A percentile compares a stretch with the other conserved stretches of the same genome.
Conservation (phyloP, 2,329 filamentous ascomycete genomes). For the Lasiodiplodia theobromae region DNA sequence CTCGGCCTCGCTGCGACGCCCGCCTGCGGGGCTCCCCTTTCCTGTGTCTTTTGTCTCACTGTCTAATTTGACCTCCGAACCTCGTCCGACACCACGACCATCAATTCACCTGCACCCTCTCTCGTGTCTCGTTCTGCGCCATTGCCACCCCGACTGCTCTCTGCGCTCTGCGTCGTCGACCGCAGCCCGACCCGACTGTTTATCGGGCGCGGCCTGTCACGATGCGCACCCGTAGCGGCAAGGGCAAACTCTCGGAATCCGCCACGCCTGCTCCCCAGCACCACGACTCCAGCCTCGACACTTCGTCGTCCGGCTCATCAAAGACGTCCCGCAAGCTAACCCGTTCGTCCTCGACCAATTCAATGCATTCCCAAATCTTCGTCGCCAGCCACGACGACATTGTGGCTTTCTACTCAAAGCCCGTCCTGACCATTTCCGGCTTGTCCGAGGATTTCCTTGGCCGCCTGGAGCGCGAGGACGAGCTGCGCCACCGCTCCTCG, state of each 20-base stretch:
- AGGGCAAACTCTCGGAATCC: constrained; percentile 28
- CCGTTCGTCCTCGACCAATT: constrained; percentile 46
- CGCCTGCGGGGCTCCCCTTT: constrained; percentile 19
- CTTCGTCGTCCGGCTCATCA: constrained; percentile 19
- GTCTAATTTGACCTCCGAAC: constrained; percentile 26
- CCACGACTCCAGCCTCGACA: constrained; percentile 24
- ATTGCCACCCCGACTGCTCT: background rate
- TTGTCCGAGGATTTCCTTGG: constrained; percentile 32
- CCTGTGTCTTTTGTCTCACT: constrained; percentile 24
- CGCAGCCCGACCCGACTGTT: constrained; percentile 5
- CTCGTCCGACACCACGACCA: constrained; percentile 21
- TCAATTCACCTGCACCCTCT: constrained; percentile 16
- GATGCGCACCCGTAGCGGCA: constrained; percentile 31
- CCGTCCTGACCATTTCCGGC: constrained; percentile 45
- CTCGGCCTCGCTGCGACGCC: too few relatives aligned
- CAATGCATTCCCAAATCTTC: constrained; percentile 40
- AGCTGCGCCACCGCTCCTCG: constrained; percentile 14
- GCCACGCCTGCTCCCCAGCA: constrained; percentile 27
- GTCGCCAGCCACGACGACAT: constrained; percentile 33
- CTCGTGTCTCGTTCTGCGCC: background rate
- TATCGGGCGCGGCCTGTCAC: constrained; percentile 17
- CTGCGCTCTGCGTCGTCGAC: background rate
- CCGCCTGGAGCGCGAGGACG: constrained; percentile 21
- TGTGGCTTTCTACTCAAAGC: constrained; percentile 42
- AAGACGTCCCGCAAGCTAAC: constrained; percentile 38